A percentile compares a stretch with the other conserved stretches of the same genome.
Conservation (phyloP, 345 rosid species). For the Barbarea vulgaris region DNA sequence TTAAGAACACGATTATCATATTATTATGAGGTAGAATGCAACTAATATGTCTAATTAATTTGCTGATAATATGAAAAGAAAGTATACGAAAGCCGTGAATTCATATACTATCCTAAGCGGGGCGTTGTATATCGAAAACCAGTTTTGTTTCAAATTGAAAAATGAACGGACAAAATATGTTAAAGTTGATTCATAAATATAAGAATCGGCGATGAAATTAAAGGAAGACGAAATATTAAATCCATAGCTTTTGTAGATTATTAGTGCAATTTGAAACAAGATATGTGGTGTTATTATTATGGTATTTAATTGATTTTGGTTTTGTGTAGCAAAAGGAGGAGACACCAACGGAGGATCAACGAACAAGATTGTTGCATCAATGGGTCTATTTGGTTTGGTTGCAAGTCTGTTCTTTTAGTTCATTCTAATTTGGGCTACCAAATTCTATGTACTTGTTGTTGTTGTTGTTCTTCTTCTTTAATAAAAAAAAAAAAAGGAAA, state of each 20-base stretch:
- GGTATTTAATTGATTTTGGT: neutral
- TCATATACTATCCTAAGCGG: too few species aligned
- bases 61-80: too few species aligned
- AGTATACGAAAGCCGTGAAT: too few species aligned
- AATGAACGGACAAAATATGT: neutral
- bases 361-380: slow-evolving; percentile 29
- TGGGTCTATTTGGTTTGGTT: slow-evolving; percentile 34
- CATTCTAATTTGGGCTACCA: neutral
- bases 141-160: too few species aligned
- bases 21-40: neutral
- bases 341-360: slow-evolving; percentile 27
- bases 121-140: too few species aligned
- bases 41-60: neutral
- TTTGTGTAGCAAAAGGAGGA: slow-evolving; percentile 23
- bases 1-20: too few species aligned
- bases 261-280: neutral
- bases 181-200: neutral
- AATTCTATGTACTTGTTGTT: neutral
- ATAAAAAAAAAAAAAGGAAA: too few species aligned
- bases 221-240: neutral
- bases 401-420: slow-evolving; percentile 28
- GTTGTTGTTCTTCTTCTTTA: too few species aligned
- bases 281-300: neutral
- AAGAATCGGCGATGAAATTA: neutral
- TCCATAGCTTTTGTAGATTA: neutral